Conservation (phyloP, 306 rosid genomes). For the Glycine tomentella region DNA sequence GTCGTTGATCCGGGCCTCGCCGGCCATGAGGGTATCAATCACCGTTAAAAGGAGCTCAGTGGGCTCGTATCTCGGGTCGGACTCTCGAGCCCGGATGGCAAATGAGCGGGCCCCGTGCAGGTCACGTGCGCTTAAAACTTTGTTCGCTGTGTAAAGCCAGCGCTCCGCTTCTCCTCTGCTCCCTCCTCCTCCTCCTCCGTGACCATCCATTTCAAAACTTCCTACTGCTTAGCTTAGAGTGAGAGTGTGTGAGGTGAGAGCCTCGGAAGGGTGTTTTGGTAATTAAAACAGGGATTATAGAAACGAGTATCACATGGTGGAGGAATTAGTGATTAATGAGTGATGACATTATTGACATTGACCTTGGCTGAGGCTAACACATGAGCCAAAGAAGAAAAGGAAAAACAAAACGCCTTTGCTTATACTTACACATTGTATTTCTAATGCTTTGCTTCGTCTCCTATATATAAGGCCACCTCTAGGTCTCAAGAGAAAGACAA, state of each 20-base stretch:
- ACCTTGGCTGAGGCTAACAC: no score
- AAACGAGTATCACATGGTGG: slow-evolving; percentile 45
- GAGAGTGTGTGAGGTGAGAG: no score
- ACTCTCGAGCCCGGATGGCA: slow-evolving; percentile 87
- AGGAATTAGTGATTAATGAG: not conserved
- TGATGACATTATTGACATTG: no score
- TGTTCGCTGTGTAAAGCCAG: slow-evolving; percentile 86
- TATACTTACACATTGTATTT: no score
- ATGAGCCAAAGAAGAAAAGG: no score
- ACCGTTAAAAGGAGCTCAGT: slow-evolving; percentile 73
- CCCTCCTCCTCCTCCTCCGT: slow-evolving; percentile 53
- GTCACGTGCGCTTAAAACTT: slow-evolving; percentile 78
- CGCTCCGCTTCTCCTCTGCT: slow-evolving; percentile 81
- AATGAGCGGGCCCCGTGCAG: slow-evolving; percentile 77
- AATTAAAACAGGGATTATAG: not conserved
- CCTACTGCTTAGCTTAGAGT: no score
- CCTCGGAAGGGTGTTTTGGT: slow-evolving; percentile 22
- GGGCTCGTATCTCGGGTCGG: slow-evolving; percentile 76
- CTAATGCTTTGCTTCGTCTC: no score
- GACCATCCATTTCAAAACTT: slow-evolving; percentile 21
- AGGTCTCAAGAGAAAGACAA: not conserved
- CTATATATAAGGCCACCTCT: no score
- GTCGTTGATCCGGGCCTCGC: slow-evolving; percentile 67
- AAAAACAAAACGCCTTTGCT: no score
- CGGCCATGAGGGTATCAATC: slow-evolving; percentile 79